These are phyloP conservation scores for Hymenoscyphus albidus DNA, from an alignment of 2,329 filamentous ascomycete species.

Conservation along the genomic window DNA sequence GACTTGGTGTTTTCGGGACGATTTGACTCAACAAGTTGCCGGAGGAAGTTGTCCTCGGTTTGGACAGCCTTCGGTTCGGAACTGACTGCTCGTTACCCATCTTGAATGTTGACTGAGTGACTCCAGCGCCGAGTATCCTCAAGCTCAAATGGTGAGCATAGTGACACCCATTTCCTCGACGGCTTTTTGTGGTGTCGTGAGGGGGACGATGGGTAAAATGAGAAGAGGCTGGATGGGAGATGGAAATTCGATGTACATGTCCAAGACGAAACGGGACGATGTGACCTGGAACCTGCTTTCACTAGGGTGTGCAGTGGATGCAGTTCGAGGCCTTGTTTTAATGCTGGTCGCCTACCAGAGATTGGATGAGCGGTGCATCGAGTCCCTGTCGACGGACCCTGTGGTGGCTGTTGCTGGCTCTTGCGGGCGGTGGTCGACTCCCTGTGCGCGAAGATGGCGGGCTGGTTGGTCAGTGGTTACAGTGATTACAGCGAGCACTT, in stretches of 20 bases:
- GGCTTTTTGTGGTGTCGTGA: neutral
- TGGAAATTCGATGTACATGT: slow-evolving; percentile 21
- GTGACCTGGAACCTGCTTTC: neutral
- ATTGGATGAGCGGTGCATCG: slow-evolving; percentile 14
- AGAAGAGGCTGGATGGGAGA: slow-evolving; percentile 10
- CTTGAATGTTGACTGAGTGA: slow-evolving; percentile 22
- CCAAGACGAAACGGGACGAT: slow-evolving; percentile 23
- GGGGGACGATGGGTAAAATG: slow-evolving; percentile 11
- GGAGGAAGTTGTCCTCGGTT: slow-evolving; percentile 31
- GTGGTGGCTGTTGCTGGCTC: neutral
- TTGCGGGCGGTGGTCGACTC: neutral
- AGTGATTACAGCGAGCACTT: no score
- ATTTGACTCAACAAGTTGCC: slow-evolving; percentile 22
- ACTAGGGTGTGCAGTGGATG: neutral
- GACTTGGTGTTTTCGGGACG: slow-evolving; percentile 17
- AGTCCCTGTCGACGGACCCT: no score
- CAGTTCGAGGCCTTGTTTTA: slow-evolving; percentile 5
- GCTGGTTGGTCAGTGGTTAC: neutral
- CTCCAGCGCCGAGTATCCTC: neutral
- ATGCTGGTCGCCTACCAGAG: slow-evolving; percentile 11
- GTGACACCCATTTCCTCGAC: slow-evolving; percentile 20
- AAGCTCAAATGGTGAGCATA: neutral
- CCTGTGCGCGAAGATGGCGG: neutral
- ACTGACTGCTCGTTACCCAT: slow-evolving; percentile 33
- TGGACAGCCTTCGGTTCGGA: slow-evolving; percentile 31